phyloP scores from a whole-genome alignment of 192 early-diverging fungal genomes.

The Helicostylum pulchrum region DNA sequence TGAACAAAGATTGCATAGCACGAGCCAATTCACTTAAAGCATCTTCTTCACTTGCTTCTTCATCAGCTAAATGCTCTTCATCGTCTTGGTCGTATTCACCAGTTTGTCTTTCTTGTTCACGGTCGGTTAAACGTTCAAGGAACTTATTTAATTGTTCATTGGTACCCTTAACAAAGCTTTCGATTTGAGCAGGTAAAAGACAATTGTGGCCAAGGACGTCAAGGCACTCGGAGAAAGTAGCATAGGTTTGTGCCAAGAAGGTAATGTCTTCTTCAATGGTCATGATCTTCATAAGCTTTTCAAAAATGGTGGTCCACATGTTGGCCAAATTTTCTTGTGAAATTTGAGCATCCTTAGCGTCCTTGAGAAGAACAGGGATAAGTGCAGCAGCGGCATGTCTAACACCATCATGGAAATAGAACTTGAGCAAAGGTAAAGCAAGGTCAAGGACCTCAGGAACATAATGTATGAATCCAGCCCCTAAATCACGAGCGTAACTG shows the following conservation, averaged over 20 bases:
- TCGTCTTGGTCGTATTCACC: slow-evolving; percentile 91
- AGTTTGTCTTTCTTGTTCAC: slow-evolving; percentile 68
- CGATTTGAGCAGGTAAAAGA: slow-evolving; percentile 61
- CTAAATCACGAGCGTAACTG: slow-evolving; percentile 91
- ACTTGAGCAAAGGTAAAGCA: slow-evolving; percentile 86
- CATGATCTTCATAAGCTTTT: slow-evolving; percentile 78
- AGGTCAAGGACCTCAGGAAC: slow-evolving; percentile 81
- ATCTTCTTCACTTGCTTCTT: slow-evolving; percentile 77
- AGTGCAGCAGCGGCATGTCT: slow-evolving; percentile 79
- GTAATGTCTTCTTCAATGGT: slow-evolving; percentile 75
- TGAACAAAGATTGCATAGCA: slow-evolving; percentile 78
- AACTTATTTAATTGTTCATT: slow-evolving; percentile 75
- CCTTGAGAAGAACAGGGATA: slow-evolving; percentile 76
- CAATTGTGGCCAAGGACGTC: slow-evolving; percentile 63
- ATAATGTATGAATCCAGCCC: slow-evolving; percentile 84
- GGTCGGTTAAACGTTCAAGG: slow-evolving; percentile 68
- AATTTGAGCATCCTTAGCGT: slow-evolving; percentile 53
- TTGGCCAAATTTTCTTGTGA: slow-evolving; percentile 50
- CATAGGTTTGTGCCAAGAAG: slow-evolving; percentile 76
- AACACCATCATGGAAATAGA: slow-evolving; percentile 98
- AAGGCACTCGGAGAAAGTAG: slow-evolving; percentile 72
- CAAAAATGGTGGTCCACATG: slow-evolving; percentile 72
- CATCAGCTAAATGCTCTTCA: slow-evolving; percentile 83
- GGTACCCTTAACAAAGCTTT: slow-evolving; percentile 67
- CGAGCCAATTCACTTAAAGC: slow-evolving; percentile 81